Evolutionary conservation across 2,329 filamentous ascomycete species (phyloP).

Genomic region (Venturia asperata): DNA sequence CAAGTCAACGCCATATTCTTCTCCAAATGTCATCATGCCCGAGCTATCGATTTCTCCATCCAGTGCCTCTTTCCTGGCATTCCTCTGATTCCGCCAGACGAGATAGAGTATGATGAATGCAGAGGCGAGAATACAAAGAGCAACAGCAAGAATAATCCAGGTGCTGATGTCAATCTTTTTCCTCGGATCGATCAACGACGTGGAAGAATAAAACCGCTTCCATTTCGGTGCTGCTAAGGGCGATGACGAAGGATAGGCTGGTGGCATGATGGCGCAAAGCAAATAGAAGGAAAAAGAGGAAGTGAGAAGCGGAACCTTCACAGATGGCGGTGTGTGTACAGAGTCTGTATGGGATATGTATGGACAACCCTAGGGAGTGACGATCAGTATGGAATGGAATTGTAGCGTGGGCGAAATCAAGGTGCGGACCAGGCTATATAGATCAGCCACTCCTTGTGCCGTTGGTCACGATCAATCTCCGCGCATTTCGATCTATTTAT

Average conservation of each 20-base stretch:
- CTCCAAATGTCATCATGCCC: slow-evolving; percentile 7
- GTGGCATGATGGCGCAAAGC: neutral
- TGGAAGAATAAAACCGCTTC: slow-evolving; percentile 7
- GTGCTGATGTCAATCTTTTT: slow-evolving; percentile 6
- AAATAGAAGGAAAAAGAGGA: neutral
- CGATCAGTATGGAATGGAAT: neutral
- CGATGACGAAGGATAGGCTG: neutral
- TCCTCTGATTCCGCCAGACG: slow-evolving; percentile 10
- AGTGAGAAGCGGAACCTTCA: neutral
- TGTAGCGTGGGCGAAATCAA: neutral
- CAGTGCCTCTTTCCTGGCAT: slow-evolving; percentile 4
- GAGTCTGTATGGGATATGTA: neutral
- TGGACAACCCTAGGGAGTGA: neutral
- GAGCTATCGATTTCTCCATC: neutral
- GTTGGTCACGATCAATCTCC: neutral
- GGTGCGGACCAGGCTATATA: neutral
- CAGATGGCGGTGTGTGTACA: slow-evolving; percentile 4
- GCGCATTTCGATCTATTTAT: neutral
- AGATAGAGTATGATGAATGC: slow-evolving; percentile 7
- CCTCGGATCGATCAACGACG: slow-evolving; percentile 1
- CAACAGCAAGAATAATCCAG: neutral
- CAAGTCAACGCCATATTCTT: slow-evolving; percentile 10
- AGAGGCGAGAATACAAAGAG: neutral
- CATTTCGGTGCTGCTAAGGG: neutral
- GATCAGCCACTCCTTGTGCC: neutral